These are phyloP conservation scores for Testicularia cyperi DNA, from an alignment of 1,284 basidiomycete species.

Conservation along the genomic window DNA sequence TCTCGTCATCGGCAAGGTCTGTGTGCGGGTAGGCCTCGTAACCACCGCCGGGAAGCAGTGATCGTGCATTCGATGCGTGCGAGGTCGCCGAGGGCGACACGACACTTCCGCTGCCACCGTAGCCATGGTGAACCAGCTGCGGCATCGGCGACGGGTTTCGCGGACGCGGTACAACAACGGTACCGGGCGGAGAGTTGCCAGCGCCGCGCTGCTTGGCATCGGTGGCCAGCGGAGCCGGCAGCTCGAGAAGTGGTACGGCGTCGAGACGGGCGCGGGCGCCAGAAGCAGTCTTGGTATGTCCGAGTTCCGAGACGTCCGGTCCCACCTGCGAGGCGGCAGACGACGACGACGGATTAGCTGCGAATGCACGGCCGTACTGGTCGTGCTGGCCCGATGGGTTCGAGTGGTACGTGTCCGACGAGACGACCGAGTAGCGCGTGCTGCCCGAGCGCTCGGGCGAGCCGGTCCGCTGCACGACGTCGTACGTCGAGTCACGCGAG, in stretches of 20 bases:
- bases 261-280: conserved; percentile 50
- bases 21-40: conserved; percentile 40
- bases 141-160: conserved; percentile 35
- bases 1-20: conserved; percentile 40
- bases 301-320: conserved; percentile 31
- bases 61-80: neutral
- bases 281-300: conserved; percentile 42
- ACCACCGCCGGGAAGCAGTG: neutral
- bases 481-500: conserved; percentile 76
- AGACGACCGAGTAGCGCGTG: conserved; percentile 50
- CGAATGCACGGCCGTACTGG: conserved; percentile 33
- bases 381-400: conserved; percentile 39
- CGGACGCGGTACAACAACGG: conserved; percentile 36
- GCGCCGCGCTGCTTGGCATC: conserved; percentile 43
- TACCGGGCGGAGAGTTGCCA: conserved; percentile 23
- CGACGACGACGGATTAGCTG: conserved; percentile 15
- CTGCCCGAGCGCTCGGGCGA: conserved; percentile 52
- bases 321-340: conserved; percentile 18
- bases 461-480: conserved; percentile 58
- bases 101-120: conserved; percentile 12
- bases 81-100: neutral
- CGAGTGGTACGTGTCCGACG: conserved; percentile 48
- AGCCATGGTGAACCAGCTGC: conserved; percentile 21
- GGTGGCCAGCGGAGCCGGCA: conserved; percentile 57
- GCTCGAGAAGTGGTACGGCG: conserved; percentile 55